Base-by-base conservation (phyloP, 768 basidiomycete species). In the Pleurotus platypus region DNA sequence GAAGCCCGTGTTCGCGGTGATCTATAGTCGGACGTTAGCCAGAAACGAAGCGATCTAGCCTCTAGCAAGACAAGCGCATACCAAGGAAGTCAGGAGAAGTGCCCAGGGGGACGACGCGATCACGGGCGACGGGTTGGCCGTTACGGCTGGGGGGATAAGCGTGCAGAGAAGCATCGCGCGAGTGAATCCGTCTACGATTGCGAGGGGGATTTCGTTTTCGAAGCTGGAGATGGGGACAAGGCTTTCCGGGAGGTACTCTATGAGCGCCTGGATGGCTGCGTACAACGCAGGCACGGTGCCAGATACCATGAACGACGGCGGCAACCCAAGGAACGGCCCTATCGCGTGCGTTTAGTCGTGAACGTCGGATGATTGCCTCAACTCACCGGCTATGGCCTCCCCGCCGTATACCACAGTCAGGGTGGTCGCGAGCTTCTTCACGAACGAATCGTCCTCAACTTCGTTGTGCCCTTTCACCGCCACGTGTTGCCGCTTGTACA, bases 251-350 rank as follows among this genome's bases (percentile, higher is more conserved):
- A 92, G 67, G 37, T 73, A 66, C 22, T 86, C 80, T 22, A 89
- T 79, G 47, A 87, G 63, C 11, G 81, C 82, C 69, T 92, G 91
- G 0, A 78, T 70, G 12, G 69, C 66, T 8, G 79, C 70, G 69
- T 88, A 93, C 24, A 94, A 73, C 1, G 78, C 68, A 1, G 88
- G 85, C 3, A 83, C 76, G 6, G 81, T 76, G 1, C 87, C 86
- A 0, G 87, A 89, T n/a, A 84, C 59, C 78, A 94, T 82, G 74
- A 94, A 94, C 7, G 91, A 92, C 0, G 90, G 84, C 1, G 89
- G 78, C 26, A 81, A 62, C 3, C 86, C 80, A 55, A 92, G 74
- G 27, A 85, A 74, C 37, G 89, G 84, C 11, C 78, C 89, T 90
- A 62, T 12, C 26, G 30, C 30, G 30, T 35, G 30, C 9, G 30